Percentiles rank a stretch among this genome's conserved stretches.
phyloP scores from a whole-genome alignment of 1,284 basidiomycete species.

The Vanrija humicola region DNA sequence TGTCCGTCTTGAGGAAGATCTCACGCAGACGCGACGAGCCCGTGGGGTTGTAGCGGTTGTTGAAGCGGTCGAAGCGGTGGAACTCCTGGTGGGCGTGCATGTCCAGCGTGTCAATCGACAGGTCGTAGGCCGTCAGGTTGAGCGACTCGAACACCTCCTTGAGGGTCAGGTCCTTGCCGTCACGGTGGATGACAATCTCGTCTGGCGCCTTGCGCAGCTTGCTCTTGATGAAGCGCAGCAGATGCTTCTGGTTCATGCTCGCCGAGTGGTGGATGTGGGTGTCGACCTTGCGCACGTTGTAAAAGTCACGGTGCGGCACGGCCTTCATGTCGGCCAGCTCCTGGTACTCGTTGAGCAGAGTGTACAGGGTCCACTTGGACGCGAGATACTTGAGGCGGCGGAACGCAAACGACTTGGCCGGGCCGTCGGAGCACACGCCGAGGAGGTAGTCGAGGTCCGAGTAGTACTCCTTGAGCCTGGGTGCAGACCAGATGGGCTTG shows the following conservation, averaged over 20 bases:
- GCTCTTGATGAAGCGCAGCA: constrained; percentile 98
- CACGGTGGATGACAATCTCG: constrained; percentile 93
- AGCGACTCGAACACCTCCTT: constrained; percentile 93
- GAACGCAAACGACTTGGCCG: constrained; percentile 94
- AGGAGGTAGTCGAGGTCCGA: constrained; percentile 90
- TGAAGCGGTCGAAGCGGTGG: constrained; percentile 96
- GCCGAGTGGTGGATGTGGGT: constrained; percentile 99
- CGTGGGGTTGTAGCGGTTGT: constrained; percentile 53
- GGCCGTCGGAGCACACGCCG: constrained; percentile 82
- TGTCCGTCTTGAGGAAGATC: constrained; percentile 99
- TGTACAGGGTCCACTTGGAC: constrained; percentile 96
- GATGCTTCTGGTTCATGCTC: constrained; percentile 99
- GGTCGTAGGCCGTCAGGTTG: constrained; percentile 91
- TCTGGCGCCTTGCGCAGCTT: constrained; percentile 62
- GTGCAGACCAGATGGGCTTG: constrained; percentile 68
- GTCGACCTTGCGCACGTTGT: constrained; percentile 97
- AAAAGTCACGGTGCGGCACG: constrained; percentile 73
- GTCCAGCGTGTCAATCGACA: constrained; percentile 97
- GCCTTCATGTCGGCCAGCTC: constrained; percentile 96
- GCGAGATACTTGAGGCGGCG: constrained; percentile 85
- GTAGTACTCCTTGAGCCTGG: constrained; percentile 89
- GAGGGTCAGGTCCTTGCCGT: constrained; percentile 83
- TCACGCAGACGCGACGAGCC: constrained; percentile 92
- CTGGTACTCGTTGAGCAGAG: constrained; percentile 86
- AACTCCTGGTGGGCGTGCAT: constrained; percentile 98